A percentile compares a stretch with the other conserved stretches of the same genome.
phyloP scores from a whole-genome alignment of 2,329 filamentous ascomycete species.

The Sporothrix sp. region DNA sequence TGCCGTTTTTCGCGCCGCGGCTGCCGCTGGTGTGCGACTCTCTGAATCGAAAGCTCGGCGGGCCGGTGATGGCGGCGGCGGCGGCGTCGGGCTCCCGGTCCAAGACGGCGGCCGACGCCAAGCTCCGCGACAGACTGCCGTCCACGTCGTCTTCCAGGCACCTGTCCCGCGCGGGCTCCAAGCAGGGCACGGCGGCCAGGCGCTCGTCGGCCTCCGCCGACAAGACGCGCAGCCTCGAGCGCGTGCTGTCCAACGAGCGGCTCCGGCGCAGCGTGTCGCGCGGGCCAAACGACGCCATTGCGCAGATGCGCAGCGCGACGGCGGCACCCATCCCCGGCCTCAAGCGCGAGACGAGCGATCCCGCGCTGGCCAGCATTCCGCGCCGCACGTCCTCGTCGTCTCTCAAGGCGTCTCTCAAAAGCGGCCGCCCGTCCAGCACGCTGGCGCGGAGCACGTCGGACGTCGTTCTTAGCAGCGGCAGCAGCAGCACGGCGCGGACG shows the following conservation, averaged over 20 bases:
- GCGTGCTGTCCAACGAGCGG: slow-evolving; percentile 52
- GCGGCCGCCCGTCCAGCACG: slow-evolving; percentile 33
- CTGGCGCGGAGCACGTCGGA: slow-evolving; percentile 29
- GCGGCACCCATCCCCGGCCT: slow-evolving; percentile 49
- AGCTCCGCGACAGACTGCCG: slow-evolving; percentile 8
- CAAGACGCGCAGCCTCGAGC: slow-evolving; percentile 44
- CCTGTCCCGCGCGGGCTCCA: slow-evolving; percentile 28
- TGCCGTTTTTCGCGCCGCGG: slow-evolving; percentile 71
- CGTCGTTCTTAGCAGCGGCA: slow-evolving; percentile 22
- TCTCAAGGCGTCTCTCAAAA: too few relatives aligned
- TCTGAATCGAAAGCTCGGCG: slow-evolving; percentile 68
- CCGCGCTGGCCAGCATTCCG: slow-evolving; percentile 36
- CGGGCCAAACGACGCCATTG: slow-evolving; percentile 48
- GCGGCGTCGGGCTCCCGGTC: slow-evolving; percentile 39
- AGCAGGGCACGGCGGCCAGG: slow-evolving; percentile 36
- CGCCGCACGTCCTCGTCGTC: slow-evolving; percentile 22
- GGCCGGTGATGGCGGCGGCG: slow-evolving; percentile 51
- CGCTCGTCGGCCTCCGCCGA: slow-evolving; percentile 33
- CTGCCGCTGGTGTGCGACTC: slow-evolving; percentile 61
- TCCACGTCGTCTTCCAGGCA: slow-evolving; percentile 27
- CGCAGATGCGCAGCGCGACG: slow-evolving; percentile 59
- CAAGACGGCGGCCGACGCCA: slow-evolving; percentile 28
- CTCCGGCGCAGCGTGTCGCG: slow-evolving; percentile 45
- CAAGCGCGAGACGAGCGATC: slow-evolving; percentile 61
- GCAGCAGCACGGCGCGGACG: too few relatives aligned